phyloP scores from a whole-genome alignment of 306 rosid genomes.

The Malus fusca region DNA sequence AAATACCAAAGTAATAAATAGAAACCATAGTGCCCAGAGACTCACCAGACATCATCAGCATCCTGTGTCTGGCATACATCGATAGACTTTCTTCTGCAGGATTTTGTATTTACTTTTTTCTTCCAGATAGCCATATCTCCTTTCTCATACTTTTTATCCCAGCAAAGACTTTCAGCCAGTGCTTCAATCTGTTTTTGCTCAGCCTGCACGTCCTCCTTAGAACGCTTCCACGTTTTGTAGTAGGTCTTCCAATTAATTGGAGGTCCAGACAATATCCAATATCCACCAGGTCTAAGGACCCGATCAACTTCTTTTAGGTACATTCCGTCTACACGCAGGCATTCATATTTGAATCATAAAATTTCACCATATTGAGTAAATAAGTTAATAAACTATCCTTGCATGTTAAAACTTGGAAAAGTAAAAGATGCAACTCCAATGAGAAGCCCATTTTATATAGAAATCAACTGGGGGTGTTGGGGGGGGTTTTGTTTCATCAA shows the following conservation, averaged over 20 bases:
- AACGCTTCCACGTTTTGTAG: conserved; percentile 75
- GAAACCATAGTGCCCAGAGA: neutral
- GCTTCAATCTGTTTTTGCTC: conserved; percentile 82
- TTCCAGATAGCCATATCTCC: conserved; percentile 92
- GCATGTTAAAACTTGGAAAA: neutral
- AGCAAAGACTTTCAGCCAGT: conserved; percentile 80
- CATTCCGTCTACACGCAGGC: conserved; percentile 55
- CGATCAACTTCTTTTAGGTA: conserved; percentile 95
- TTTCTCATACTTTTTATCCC: conserved; percentile 97
- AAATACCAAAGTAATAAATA: neutral
- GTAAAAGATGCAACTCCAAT: neutral
- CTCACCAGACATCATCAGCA: conserved; percentile 88
- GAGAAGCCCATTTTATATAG: neutral
- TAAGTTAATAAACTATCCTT: neutral
- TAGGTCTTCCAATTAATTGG: conserved; percentile 98
- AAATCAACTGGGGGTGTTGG: neutral
- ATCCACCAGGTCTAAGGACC: conserved; percentile 96
- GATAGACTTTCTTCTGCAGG: conserved; percentile 52
- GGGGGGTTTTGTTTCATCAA: neutral
- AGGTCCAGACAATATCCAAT: conserved; percentile 94
- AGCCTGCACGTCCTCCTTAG: conserved; percentile 74
- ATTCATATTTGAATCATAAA: conserved; percentile 14
- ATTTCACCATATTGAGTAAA: neutral
- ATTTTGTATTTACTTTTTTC: conserved; percentile 57
- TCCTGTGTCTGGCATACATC: conserved; percentile 40